These are phyloP conservation scores for Gonium pectorale DNA, from an alignment of 139 green algal genomes.

Conservation along the genomic window DNA sequence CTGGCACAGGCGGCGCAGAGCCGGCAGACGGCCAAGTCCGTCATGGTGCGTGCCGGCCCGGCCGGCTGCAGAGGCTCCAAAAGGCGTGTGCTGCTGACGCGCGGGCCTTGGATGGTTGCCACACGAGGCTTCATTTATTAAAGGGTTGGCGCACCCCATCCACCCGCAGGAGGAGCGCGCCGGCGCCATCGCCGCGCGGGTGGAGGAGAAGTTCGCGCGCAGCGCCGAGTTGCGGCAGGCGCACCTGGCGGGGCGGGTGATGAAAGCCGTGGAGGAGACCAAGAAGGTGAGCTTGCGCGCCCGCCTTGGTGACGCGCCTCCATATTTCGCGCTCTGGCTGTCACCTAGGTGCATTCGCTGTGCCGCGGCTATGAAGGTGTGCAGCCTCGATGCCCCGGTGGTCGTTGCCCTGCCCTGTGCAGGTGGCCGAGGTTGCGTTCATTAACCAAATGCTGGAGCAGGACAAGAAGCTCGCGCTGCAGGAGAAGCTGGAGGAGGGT, in stretches of 20 bases:
- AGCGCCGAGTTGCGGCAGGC: slow-evolving; percentile 64
- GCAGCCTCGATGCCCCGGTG: no score
- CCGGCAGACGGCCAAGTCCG: slow-evolving; percentile 40
- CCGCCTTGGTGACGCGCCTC: no score
- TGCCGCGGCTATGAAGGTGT: neutral
- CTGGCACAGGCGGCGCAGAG: slow-evolving; percentile 48
- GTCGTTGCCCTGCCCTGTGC: neutral
- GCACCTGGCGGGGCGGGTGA: slow-evolving; percentile 57
- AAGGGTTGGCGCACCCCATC: no score
- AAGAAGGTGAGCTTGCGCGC: slow-evolving; percentile 67
- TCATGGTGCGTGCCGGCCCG: slow-evolving; percentile 32
- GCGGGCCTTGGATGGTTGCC: no score
- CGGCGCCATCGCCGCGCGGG: slow-evolving; percentile 35
- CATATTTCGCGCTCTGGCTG: no score
- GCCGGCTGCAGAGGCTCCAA: no score
- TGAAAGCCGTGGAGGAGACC: slow-evolving; percentile 70
- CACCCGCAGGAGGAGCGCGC: slow-evolving; percentile 45
- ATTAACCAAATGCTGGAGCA: slow-evolving; percentile 71
- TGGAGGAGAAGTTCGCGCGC: slow-evolving; percentile 63
- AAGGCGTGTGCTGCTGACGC: no score
- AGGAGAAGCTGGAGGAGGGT: slow-evolving; percentile 72
- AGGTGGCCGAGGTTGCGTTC: slow-evolving; percentile 73
- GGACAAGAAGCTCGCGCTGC: slow-evolving; percentile 69
- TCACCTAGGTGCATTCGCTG: no score
- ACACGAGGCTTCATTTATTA: no score